phyloP scores from a whole-genome alignment of 352 stramenopile genomes.

The Albugo laibachii region DNA sequence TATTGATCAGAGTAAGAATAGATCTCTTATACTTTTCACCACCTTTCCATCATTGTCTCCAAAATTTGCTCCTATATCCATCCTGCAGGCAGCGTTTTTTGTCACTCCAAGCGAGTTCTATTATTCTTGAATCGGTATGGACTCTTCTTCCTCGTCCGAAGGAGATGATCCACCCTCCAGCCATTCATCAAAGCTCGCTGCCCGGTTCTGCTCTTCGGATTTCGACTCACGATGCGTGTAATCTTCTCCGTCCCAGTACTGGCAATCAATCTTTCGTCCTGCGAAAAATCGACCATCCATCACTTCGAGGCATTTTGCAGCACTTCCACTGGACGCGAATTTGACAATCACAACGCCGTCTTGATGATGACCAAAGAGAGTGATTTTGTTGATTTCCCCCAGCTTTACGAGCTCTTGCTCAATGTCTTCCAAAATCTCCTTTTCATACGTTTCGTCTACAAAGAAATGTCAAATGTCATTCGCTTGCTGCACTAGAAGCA shows the following conservation, averaged over 20 bases:
- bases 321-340: conserved; percentile 71
- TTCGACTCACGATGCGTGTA: conserved; percentile 77
- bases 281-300: conserved; percentile 83
- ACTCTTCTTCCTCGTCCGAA: conserved; percentile 33
- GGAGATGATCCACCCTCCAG: conserved; percentile 52
- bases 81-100: too few relatives aligned
- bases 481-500: conserved; percentile 22
- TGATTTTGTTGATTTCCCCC: conserved; percentile 78
- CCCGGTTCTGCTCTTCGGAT: conserved; percentile 60
- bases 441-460: conserved; percentile 43
- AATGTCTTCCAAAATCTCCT: conserved; percentile 62
- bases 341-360: conserved; percentile 91
- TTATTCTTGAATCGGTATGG: too few relatives aligned
- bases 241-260: conserved; percentile 91
- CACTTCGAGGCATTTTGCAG: conserved; percentile 70
- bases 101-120: too few relatives aligned
- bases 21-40: too few relatives aligned
- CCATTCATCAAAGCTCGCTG: conserved; percentile 90
- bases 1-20: too few relatives aligned
- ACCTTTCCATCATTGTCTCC: too few relatives aligned
- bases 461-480: conserved; percentile 11
- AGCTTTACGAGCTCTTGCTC: conserved; percentile 74
- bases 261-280: conserved; percentile 67
- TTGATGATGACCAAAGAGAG: conserved; percentile 85
- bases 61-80: too few relatives aligned